Percentiles rank a stretch among this genome's conserved stretches.
phyloP scores from a whole-genome alignment of 768 basidiomycete species.

The Lentinula detonsa region DNA sequence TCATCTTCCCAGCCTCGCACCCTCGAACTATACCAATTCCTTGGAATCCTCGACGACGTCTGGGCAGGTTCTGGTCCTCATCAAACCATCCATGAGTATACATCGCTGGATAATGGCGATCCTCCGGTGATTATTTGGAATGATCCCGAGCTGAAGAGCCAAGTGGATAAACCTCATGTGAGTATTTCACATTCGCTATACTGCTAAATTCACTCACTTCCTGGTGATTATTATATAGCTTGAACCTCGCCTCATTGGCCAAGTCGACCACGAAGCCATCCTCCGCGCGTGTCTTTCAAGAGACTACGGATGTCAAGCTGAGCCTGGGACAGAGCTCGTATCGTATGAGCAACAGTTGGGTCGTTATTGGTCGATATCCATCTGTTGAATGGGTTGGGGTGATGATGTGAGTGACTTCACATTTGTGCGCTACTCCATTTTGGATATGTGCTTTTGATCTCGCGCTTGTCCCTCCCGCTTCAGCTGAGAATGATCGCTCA shows the following conservation, averaged over 20 bases:
- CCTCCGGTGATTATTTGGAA: neutral
- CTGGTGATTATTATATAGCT: conserved; percentile 5
- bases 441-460: too few relatives aligned
- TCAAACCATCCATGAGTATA: conserved; percentile 26
- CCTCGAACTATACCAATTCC: conserved; percentile 34
- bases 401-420: neutral
- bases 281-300: conserved; percentile 27
- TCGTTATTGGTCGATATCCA: conserved; percentile 8
- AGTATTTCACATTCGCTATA: neutral
- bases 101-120: conserved; percentile 24
- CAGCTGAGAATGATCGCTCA: too few relatives aligned
- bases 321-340: conserved; percentile 39
- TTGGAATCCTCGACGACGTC: conserved; percentile 32
- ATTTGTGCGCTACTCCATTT: neutral
- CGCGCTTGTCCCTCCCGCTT: too few relatives aligned
- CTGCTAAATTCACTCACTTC: neutral
- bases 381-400: neutral
- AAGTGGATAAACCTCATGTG: conserved; percentile 8
- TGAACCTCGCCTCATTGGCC: conserved; percentile 13
- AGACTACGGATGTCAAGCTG: conserved; percentile 25
- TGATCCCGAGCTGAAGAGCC: conserved; percentile 1
- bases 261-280: conserved; percentile 25
- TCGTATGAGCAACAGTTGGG: conserved; percentile 30
- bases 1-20: conserved; percentile 29
- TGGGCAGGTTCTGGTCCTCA: conserved; percentile 21